These are phyloP conservation scores for Rhizoclosmatium sp. DNA, from an alignment of 192 early-diverging fungal species.

Conservation along the genomic window DNA sequence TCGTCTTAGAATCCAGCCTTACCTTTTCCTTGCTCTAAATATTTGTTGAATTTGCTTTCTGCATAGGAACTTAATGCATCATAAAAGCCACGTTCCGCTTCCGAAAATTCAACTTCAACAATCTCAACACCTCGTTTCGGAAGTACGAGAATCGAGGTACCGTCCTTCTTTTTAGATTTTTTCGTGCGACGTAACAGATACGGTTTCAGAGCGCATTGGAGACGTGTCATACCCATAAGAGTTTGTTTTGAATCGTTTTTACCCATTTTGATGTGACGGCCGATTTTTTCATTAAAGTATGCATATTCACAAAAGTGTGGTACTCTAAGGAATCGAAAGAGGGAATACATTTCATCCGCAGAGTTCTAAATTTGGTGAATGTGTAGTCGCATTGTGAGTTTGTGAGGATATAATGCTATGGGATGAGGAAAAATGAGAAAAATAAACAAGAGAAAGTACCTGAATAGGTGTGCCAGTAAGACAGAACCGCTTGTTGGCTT, in stretches of 20 bases:
- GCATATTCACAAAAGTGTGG: conserved; percentile 59
- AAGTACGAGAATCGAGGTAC: neutral
- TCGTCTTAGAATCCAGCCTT: neutral
- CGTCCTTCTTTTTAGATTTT: no score
- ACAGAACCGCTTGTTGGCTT: conserved; percentile 43
- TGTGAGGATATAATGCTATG: neutral
- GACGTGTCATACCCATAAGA: neutral
- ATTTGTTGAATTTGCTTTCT: neutral
- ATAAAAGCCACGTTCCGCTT: conserved; percentile 11
- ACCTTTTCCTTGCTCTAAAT: neutral
- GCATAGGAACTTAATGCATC: neutral
- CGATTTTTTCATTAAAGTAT: conserved; percentile 34
- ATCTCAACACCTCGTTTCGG: neutral
- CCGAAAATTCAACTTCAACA: neutral
- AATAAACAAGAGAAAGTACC: neutral
- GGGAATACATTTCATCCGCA: conserved; percentile 74
- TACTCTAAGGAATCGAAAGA: conserved; percentile 73
- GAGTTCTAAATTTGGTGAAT: conserved; percentile 59
- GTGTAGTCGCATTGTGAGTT: neutral
- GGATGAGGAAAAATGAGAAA: no score
- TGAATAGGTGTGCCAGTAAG: conserved; percentile 50
- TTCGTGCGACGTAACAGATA: conserved; percentile 16
- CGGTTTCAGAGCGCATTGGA: neutral
- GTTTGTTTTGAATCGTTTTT: neutral
- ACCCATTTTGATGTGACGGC: neutral